These are phyloP conservation scores for Saitozyma podzolica DNA, from an alignment of 768 basidiomycete genomes.

Conservation along the genomic window DNA sequence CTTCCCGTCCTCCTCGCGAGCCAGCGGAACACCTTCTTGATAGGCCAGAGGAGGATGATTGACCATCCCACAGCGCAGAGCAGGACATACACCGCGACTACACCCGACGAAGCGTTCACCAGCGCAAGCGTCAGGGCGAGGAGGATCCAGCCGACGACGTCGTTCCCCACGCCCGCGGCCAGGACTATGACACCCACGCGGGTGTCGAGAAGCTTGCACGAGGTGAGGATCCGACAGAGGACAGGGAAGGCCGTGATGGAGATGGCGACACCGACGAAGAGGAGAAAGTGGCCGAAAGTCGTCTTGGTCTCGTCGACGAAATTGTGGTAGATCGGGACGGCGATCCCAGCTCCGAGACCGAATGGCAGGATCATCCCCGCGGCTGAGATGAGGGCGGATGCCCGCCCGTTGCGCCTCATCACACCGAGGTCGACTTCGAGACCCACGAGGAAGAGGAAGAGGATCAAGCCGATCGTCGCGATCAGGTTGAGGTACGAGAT, in stretches of 20 bases:
- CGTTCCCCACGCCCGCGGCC: conserved; percentile 80
- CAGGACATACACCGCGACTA: conserved; percentile 77
- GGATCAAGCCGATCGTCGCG: conserved; percentile 63
- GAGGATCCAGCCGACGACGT: conserved; percentile 77
- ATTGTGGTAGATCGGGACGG: conserved; percentile 71
- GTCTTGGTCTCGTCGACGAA: conserved; percentile 61
- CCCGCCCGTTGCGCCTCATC: conserved; percentile 64
- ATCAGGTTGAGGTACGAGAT: conserved; percentile 68
- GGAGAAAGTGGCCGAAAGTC: conserved; percentile 75
- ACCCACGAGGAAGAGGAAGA: conserved; percentile 73
- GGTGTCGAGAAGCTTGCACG: conserved; percentile 76
- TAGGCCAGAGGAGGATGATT: conserved; percentile 67
- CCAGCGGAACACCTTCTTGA: conserved; percentile 67
- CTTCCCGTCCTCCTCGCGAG: conserved; percentile 68
- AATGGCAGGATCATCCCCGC: conserved; percentile 76
- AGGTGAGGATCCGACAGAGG: conserved; percentile 66
- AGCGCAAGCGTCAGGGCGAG: conserved; percentile 81
- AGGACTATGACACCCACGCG: conserved; percentile 80
- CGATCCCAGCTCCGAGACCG: conserved; percentile 72
- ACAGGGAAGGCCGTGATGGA: conserved; percentile 67
- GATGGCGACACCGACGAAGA: conserved; percentile 81
- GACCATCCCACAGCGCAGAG: conserved; percentile 68
- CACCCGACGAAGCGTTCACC: conserved; percentile 71
- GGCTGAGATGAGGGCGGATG: conserved; percentile 63
- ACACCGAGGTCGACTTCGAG: conserved; percentile 77